Evolutionary conservation across 345 rosid genomes (phyloP).

Genomic region (Citrus maxima): DNA sequence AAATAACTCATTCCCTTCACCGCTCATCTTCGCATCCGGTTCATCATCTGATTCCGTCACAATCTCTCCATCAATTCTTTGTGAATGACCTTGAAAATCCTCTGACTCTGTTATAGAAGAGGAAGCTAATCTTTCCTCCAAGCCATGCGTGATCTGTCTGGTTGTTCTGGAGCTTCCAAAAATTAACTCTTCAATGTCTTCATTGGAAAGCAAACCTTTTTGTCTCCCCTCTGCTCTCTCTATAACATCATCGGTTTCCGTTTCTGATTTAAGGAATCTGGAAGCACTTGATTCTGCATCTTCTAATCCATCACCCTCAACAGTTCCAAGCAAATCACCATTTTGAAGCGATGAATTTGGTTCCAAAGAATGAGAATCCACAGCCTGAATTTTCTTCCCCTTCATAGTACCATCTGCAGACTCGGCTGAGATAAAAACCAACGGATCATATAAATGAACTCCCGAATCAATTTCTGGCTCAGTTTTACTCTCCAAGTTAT

Average conservation of each 20-base stretch:
- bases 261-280: not conserved
- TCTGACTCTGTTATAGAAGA: conserved; percentile 7
- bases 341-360: not conserved
- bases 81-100: conserved; percentile 9
- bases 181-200: conserved; percentile 25
- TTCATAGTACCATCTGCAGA: not conserved
- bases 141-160: conserved; percentile 10
- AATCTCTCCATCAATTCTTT: conserved; percentile 14
- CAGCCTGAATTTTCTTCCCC: conserved; percentile 5
- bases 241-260: conserved; percentile 13
- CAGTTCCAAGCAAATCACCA: conserved; percentile 3
- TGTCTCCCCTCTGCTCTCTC: conserved; percentile 8
- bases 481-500: conserved; percentile 16
- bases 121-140: conserved; percentile 8
- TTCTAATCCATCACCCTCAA: conserved; percentile 10
- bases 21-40: conserved; percentile 6
- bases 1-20: conserved; percentile 21
- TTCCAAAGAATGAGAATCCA: not conserved
- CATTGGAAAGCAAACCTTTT: conserved; percentile 24
- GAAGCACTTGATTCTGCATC: not conserved
- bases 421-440: conserved; percentile 5
- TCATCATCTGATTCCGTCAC: conserved; percentile 18
- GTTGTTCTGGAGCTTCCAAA: conserved; percentile 23
- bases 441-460: conserved; percentile 9
- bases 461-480: conserved; percentile 19